phyloP scores from a whole-genome alignment of 768 basidiomycete genomes.

The Chiua virens region DNA sequence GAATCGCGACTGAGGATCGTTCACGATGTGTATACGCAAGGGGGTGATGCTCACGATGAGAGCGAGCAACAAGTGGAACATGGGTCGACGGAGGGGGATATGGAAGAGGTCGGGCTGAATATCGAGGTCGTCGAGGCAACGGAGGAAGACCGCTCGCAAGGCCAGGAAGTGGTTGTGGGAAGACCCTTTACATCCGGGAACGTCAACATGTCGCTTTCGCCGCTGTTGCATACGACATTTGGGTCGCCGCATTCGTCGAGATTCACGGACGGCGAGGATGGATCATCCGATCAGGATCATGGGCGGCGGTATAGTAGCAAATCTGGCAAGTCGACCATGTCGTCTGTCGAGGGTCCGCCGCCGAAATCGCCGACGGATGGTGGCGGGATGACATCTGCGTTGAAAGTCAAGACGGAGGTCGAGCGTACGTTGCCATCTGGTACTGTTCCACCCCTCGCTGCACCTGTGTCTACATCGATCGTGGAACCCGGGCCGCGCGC shows the following conservation, averaged over 20 bases:
- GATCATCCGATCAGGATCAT: conserved; percentile 25
- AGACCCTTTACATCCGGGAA: conserved; percentile 3
- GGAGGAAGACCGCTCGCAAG: conserved; percentile 8
- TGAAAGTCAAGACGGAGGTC: conserved; percentile 17
- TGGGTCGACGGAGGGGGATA: conserved; percentile 16
- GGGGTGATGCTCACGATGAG: conserved; percentile 18
- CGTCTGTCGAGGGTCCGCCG: conserved; percentile 10
- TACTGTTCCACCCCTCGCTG: not conserved
- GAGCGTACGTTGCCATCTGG: conserved; percentile 2
- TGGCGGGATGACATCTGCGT: conserved; percentile 16
- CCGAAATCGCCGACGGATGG: conserved; percentile 12
- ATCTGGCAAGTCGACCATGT: conserved; percentile 12
- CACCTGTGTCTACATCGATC: not conserved
- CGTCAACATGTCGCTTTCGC: conserved; percentile 26
- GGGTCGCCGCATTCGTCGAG: conserved; percentile 37
- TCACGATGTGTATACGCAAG: conserved; percentile 24
- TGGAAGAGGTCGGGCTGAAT: not conserved
- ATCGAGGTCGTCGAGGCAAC: conserved; percentile 15
- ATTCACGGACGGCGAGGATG: conserved; percentile 31
- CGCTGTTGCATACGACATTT: conserved; percentile 43
- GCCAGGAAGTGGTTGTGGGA: conserved; percentile 7
- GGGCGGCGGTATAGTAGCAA: conserved; percentile 16
- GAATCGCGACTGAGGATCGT: conserved; percentile 32
- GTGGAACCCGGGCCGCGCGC: conserved; percentile 3
- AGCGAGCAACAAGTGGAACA: conserved; percentile 17